A percentile compares a stretch with the other conserved stretches of the same genome.
Evolutionary conservation across 768 basidiomycete species (phyloP).

Genomic region (Polyporus arcularius): DNA sequence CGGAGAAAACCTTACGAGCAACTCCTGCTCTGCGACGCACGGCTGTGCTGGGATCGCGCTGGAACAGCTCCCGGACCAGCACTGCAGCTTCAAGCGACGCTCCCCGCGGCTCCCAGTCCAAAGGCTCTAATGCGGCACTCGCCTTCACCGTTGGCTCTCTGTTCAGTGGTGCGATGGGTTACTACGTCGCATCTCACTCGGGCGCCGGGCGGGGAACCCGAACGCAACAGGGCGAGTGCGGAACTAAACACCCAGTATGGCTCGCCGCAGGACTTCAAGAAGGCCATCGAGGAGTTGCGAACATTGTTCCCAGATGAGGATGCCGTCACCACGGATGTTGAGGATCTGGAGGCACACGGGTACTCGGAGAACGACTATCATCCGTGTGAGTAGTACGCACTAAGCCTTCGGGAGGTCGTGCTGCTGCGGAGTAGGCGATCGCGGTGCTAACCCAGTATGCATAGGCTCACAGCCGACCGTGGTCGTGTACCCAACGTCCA

Average conservation of each 20-base stretch:
- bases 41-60: too few relatives aligned
- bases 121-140: neutral
- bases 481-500: slow-evolving; percentile 66
- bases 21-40: too few relatives aligned
- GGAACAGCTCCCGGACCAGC: too few relatives aligned
- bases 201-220: neutral
- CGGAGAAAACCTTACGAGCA: too few relatives aligned
- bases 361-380: slow-evolving; percentile 53
- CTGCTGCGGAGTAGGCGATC: neutral
- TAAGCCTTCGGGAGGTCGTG: neutral
- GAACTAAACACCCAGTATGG: slow-evolving; percentile 42
- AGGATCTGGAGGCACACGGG: slow-evolving; percentile 55
- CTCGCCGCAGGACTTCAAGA: slow-evolving; percentile 51
- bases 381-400: slow-evolving; percentile 39
- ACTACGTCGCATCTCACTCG: neutral
- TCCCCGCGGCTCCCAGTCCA: too few relatives aligned
- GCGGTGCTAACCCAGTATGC: neutral
- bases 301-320: slow-evolving; percentile 39
- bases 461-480: slow-evolving; percentile 53
- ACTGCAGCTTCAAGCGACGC: too few relatives aligned
- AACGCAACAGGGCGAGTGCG: neutral
- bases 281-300: slow-evolving; percentile 54
- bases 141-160: neutral
- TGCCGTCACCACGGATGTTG: slow-evolving; percentile 50
- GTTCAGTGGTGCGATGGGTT: neutral